A percentile compares a stretch with the other conserved stretches of the same genome.
These are phyloP conservation scores for Penicillium nucicola DNA, from an alignment of 495 filamentous ascomycete genomes.

Conservation along the genomic window DNA sequence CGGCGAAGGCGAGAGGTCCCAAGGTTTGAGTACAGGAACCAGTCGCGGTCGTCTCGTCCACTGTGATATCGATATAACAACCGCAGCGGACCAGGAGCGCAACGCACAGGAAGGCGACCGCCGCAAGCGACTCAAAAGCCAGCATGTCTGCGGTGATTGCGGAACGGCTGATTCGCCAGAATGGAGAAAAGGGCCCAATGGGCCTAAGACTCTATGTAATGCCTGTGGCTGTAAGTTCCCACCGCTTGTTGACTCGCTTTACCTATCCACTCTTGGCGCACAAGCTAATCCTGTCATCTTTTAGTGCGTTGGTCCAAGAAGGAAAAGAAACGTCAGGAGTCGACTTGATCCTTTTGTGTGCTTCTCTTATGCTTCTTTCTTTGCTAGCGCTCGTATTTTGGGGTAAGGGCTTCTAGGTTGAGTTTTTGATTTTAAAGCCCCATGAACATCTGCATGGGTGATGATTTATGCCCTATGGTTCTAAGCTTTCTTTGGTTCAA, in stretches of 20 bases:
- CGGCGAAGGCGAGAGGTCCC: slow-evolving; percentile 82
- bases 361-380: not conserved
- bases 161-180: slow-evolving; percentile 92
- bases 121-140: slow-evolving; percentile 91
- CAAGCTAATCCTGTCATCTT: not conserved
- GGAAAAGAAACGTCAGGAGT: slow-evolving; percentile 61
- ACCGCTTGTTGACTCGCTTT: not conserved
- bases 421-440: not conserved
- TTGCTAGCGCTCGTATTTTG: not conserved
- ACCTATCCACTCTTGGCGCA: not conserved
- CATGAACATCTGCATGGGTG: slow-evolving; percentile 2
- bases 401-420: not conserved
- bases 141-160: slow-evolving; percentile 96
- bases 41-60: slow-evolving; percentile 75
- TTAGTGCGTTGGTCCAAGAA: slow-evolving; percentile 73
- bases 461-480: slow-evolving; percentile 15
- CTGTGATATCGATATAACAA: slow-evolving; percentile 82
- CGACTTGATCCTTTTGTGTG: not conserved
- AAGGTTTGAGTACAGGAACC: slow-evolving; percentile 84
- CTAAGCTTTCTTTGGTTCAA: not conserved
- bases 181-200: slow-evolving; percentile 92
- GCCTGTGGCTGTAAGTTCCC: slow-evolving; percentile 75
- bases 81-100: slow-evolving; percentile 60
- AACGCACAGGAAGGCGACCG: slow-evolving; percentile 62
- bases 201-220: slow-evolving; percentile 96